Base-by-base conservation (phyloP, 169 alveolate species). In the Pseudocohnilembus persalinus region DNA sequence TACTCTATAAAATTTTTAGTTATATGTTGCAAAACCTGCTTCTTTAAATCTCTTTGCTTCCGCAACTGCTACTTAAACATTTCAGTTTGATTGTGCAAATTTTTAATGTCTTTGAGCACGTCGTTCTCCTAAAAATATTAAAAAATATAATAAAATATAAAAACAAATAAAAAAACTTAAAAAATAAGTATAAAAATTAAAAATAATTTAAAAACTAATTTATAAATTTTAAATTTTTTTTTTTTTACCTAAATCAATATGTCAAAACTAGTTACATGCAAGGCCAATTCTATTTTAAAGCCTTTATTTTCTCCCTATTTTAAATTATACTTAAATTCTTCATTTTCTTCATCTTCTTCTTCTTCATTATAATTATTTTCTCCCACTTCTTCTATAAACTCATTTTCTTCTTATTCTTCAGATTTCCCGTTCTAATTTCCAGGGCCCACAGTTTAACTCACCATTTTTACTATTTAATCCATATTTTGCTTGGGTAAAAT, bases 101-200 rank as follows among this genome's bases (percentile, higher is more conserved):
- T 82, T 73, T 75, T 74, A 73, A 82, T 73, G 24, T 82, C 34
- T 82, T 82, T 16, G 0, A 82, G 6, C 25, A 82, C 73, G 26
- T 82, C 33, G 73, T 82, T 82, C 29, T 82, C 87, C 68, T 82
- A 82, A 0, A 82, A 49, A n/a, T n/a, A n/a, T n/a, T n/a, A n/a
- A n/a, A n/a, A n/a, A n/a, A n/a, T n/a, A n/a, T n/a, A n/a, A n/a
- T n/a, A n/a, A n/a, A n/a, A n/a, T n/a, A n/a, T n/a, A n/a, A n/a
- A n/a, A n/a, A n/a, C n/a, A n/a, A n/a, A n/a, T n/a, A n/a, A n/a
- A n/a, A n/a, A n/a, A n/a, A n/a, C n/a, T n/a, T n/a, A n/a, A n/a
- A n/a, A n/a, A n/a, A n/a, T n/a, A n/a, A n/a, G n/a, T 49, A 11
- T 49, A 49, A 49, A 49, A 49, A 11, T 49, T 49, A 20, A 49